A percentile compares a stretch with the other conserved stretches of the same genome.
Evolutionary conservation across 805 yeast species (phyloP).

Genomic region (Saccharomyces paradoxus): DNA sequence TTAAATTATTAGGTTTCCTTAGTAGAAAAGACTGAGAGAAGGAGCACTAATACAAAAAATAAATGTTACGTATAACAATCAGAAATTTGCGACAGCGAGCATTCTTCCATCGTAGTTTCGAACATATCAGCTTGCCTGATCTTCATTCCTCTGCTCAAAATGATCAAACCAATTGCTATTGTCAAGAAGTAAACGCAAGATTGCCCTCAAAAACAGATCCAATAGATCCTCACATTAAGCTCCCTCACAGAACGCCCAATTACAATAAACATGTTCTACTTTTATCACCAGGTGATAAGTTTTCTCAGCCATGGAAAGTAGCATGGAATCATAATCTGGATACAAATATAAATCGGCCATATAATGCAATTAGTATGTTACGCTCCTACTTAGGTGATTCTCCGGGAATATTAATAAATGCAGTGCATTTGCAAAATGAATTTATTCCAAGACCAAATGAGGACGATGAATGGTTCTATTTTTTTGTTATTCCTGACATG

Average conservation of each 20-base stretch:
- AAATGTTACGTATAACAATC: neutral
- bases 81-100: neutral
- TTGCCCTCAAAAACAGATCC: conserved; percentile 2
- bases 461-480: neutral
- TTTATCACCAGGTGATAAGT: conserved; percentile 12
- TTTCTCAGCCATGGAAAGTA: conserved; percentile 10
- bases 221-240: conserved; percentile 7
- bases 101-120: neutral
- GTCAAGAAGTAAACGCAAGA: conserved; percentile 7
- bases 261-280: conserved; percentile 22
- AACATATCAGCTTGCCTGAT: neutral
- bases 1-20: neutral
- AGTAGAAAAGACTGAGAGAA: neutral
- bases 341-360: conserved; percentile 17
- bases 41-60: neutral
- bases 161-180: conserved; percentile 8
- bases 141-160: neutral
- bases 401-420: conserved; percentile 14
- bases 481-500: conserved; percentile 19
- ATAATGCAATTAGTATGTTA: conserved; percentile 11
- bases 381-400: conserved; percentile 11
- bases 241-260: conserved; percentile 15
- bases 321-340: conserved; percentile 23
- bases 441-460: conserved; percentile 2
- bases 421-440: conserved; percentile 10